A percentile compares a stretch with the other conserved stretches of the same genome.
These are phyloP conservation scores for Flagelloscypha sp. DNA, from an alignment of 768 basidiomycete species.

Conservation along the genomic window DNA sequence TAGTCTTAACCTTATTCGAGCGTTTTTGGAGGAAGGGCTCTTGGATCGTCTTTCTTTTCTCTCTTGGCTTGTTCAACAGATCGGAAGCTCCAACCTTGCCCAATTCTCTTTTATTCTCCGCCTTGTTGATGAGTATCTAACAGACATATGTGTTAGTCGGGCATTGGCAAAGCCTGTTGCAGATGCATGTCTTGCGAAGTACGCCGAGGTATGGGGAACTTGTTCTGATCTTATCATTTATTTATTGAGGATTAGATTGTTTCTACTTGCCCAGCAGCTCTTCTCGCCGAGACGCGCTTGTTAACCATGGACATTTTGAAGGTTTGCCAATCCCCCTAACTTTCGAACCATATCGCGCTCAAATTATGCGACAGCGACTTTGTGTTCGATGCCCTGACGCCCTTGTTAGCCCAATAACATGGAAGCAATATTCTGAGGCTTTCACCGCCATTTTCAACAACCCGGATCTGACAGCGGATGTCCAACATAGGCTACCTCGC, in stretches of 20 bases:
- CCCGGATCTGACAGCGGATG: constrained; percentile 20
- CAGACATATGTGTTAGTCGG: constrained; percentile 58
- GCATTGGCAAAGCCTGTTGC: constrained; percentile 61
- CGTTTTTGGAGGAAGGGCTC: constrained; percentile 73
- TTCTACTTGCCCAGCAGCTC: constrained; percentile 43
- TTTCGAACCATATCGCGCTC: no score
- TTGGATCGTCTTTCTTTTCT: constrained; percentile 75
- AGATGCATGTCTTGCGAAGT: constrained; percentile 60
- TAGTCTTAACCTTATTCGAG: constrained; percentile 63
- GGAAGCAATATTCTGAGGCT: constrained; percentile 44
- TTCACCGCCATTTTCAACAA: constrained; percentile 39
- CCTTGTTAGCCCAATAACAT: constrained; percentile 64
- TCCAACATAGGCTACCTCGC: constrained; percentile 37
- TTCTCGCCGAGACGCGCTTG: constrained; percentile 48
- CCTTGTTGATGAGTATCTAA: constrained; percentile 73
- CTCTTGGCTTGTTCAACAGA: constrained; percentile 71
- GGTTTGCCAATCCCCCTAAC: constrained; percentile 22
- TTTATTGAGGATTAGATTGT: constrained; percentile 43
- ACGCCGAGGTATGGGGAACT: constrained; percentile 46
- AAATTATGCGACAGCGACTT: constrained; percentile 38
- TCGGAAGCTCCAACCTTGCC: constrained; percentile 70
- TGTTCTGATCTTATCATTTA: background rate
- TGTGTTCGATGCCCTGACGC: constrained; percentile 69
- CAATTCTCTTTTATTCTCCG: constrained; percentile 71
- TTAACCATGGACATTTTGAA: constrained; percentile 44